Conservation (phyloP, 371 early-diverging fungal species). For the Globomyces sp. region DNA sequence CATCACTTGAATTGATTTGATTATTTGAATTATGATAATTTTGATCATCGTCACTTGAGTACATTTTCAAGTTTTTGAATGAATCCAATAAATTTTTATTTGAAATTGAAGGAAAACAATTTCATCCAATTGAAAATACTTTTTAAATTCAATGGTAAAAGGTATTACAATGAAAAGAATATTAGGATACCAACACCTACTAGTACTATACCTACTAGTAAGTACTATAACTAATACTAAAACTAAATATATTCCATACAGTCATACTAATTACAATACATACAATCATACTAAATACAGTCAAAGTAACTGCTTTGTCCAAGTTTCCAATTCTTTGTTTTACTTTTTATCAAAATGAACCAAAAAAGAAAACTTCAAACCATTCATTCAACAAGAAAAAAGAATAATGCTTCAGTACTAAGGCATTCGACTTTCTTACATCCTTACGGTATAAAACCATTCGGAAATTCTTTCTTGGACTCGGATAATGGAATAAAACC, state of each 20-base stretch:
- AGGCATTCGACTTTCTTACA: constrained; percentile 26
- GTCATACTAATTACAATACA: too few relatives aligned
- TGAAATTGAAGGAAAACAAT: constrained; percentile 24
- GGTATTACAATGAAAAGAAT: too few relatives aligned
- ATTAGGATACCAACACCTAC: too few relatives aligned
- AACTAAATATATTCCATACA: too few relatives aligned
- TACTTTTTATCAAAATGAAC: neutral
- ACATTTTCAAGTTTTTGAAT: too few relatives aligned
- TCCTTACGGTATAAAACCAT: constrained; percentile 60
- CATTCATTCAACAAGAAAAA: constrained; percentile 13
- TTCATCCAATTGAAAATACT: constrained; percentile 7
- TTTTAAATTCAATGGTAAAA: too few relatives aligned
- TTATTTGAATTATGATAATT: constrained; percentile 23
- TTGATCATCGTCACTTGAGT: too few relatives aligned
- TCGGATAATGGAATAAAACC: constrained; percentile 35
- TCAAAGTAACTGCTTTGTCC: neutral
- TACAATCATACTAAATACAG: too few relatives aligned
- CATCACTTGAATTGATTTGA: constrained; percentile 9
- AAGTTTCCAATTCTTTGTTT: neutral
- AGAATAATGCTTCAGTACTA: constrained; percentile 9
- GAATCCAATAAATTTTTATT: too few relatives aligned
- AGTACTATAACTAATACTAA: too few relatives aligned
- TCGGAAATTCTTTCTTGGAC: constrained; percentile 58
- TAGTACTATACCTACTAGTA: too few relatives aligned
- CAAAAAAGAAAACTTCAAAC: neutral